Base-by-base conservation (phyloP, 371 early-diverging fungal species). In the Thermomucor indicae-seudaticae region DNA sequence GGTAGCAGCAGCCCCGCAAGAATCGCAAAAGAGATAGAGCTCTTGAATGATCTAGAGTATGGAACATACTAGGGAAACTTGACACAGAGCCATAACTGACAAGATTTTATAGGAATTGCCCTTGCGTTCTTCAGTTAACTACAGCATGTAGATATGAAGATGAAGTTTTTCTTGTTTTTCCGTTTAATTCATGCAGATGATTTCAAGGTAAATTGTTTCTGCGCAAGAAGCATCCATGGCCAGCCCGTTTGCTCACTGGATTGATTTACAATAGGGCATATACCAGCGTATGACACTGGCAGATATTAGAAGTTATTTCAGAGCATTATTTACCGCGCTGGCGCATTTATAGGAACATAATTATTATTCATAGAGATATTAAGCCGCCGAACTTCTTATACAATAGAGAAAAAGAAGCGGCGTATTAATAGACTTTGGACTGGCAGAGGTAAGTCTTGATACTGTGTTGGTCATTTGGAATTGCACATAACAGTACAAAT, bases 341-440 rank as follows among this genome's bases (percentile, higher is more conserved):
- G 67, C 70, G 14, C 68, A 88, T 51, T 70, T 94, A 4, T 97
- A 99, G 51, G 60, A 53, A 17, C 65, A 76, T 22, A 65, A 73
- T 2, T 83, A n/a, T 92, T 35, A 81, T 95, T 34, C 97, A 96
- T 51, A 80, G 99, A 20, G 99, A 99, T 64, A 80, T 99, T 42
- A 99, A 99, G 60, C 99, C 99, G 1, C 83, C 85, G 44, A 99
- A 99, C 58, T 99, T 99, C 64, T 67, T 99, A 7, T 99, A 91
- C 62, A 79, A 90, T 56, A 60, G 68, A 0, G 61, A 63, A 23
- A 52, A 54, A n/a, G 81, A 30, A 83, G 78, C 1, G 99, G 99
- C 4, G 79, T 89, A 14, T 64, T 99, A 14, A 94, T 92, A 10
- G 99, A 99, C 62, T 99, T 99, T 82, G 99, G 99, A 6, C 72